Conservation (phyloP, 148 eudicot species). For the Rhododendron kiyosumense region DNA sequence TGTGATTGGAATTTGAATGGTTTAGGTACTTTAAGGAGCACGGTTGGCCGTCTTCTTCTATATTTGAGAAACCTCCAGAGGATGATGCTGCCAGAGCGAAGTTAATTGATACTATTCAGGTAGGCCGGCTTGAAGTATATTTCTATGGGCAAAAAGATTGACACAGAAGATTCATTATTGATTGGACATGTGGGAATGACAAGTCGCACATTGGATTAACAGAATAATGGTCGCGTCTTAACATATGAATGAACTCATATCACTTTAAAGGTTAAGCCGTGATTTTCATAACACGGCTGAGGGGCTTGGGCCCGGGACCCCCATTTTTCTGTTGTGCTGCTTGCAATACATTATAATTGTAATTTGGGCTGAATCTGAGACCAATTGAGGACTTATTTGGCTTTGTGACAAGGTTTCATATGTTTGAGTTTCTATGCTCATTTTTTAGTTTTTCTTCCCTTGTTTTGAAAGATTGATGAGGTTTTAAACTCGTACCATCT, state of each 20-base stretch:
- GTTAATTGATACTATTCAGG: constrained; percentile 76
- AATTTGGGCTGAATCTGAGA: not conserved
- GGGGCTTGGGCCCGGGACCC: not conserved
- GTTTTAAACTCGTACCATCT: not conserved
- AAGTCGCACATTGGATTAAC: not conserved
- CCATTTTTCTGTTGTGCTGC: not conserved
- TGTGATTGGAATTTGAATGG: not conserved
- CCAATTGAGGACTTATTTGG: not conserved
- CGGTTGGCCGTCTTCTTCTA: constrained; percentile 84
- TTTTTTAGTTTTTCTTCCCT: not conserved
- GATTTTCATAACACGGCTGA: too few relatives aligned
- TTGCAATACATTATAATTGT: not conserved
- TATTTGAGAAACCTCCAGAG: constrained; percentile 61
- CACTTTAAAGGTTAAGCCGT: too few relatives aligned
- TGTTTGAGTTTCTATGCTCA: not conserved
- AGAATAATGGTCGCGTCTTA: too few relatives aligned
- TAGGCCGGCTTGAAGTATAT: not conserved
- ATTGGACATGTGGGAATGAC: not conserved
- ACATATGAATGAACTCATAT: too few relatives aligned
- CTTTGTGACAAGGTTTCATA: not conserved
- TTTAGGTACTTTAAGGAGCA: constrained; percentile 94
- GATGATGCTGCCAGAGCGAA: constrained; percentile 60
- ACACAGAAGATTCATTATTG: not conserved
- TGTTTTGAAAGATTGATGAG: not conserved
- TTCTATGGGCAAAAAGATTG: not conserved